Percentiles rank a stretch among this genome's conserved stretches.
Evolutionary conservation across 2,329 filamentous ascomycete genomes (phyloP).

Genomic region (Leptodontidium sp.): DNA sequence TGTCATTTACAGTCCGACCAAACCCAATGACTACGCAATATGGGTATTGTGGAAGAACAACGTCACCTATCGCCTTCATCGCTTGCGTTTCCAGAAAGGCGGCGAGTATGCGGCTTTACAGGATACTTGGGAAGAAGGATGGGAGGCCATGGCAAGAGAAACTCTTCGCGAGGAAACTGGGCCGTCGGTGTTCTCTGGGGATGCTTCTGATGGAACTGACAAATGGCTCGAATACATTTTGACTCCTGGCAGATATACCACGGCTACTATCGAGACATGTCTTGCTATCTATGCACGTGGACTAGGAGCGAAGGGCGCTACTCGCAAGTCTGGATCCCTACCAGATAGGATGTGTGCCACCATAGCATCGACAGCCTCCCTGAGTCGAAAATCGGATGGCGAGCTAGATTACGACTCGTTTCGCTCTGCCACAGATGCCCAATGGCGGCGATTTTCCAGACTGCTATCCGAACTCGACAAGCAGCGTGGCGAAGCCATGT

Average conservation of each 20-base stretch:
- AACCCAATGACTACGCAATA: conserved; percentile 64
- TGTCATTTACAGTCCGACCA: conserved; percentile 60
- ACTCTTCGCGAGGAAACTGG: conserved; percentile 59
- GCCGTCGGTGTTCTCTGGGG: conserved; percentile 66
- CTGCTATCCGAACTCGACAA: conserved; percentile 87
- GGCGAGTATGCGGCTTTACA: conserved; percentile 40
- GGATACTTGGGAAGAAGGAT: conserved; percentile 68
- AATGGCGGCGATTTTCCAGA: conserved; percentile 92
- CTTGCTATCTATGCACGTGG: conserved; percentile 81
- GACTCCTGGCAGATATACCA: conserved; percentile 82
- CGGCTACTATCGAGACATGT: conserved; percentile 82
- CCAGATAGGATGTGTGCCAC: conserved; percentile 80
- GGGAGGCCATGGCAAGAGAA: conserved; percentile 74
- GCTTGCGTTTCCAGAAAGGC: conserved; percentile 69
- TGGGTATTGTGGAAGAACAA: conserved; percentile 91
- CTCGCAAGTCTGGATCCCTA: conserved; percentile 62
- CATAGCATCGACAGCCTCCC: conserved; percentile 72
- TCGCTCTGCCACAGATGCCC: conserved; percentile 75
- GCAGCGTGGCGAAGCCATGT: conserved; percentile 81
- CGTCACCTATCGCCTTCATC: conserved; percentile 77
- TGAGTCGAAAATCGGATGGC: conserved; percentile 68
- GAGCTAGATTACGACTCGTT: conserved; percentile 80
- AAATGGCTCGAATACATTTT: conserved; percentile 89
- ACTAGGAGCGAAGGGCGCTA: conserved; percentile 53
- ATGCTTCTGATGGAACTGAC: conserved; percentile 76